Percentiles rank a stretch among this genome's conserved stretches.
Conservation (phyloP, 163 green algal genomes). For the Prototheca cutis region DNA sequence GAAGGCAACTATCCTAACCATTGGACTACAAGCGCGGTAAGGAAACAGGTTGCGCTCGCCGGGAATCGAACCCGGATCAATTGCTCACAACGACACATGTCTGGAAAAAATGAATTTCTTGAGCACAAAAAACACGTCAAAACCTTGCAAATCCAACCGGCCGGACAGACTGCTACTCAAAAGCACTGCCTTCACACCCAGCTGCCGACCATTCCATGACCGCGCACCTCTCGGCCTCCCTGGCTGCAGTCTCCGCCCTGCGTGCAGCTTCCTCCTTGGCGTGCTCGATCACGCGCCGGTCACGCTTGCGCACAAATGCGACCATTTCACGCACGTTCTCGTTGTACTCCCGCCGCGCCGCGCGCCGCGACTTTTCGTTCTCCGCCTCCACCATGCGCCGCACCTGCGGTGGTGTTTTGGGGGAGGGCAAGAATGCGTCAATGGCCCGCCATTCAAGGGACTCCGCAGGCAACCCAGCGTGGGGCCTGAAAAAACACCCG, state of each 20-base stretch:
- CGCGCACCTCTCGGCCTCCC: slow-evolving; percentile 21
- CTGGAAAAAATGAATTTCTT: not conserved
- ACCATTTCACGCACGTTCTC: slow-evolving; percentile 79
- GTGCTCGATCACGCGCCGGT: slow-evolving; percentile 67
- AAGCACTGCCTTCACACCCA: too few relatives aligned
- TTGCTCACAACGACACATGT: not conserved
- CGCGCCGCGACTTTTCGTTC: slow-evolving; percentile 70
- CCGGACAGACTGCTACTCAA: too few relatives aligned
- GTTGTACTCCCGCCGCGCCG: slow-evolving; percentile 61
- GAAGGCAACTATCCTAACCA: slow-evolving; percentile 14
- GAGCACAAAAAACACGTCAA: not conserved
- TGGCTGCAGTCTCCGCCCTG: slow-evolving; percentile 23
- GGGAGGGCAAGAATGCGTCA: too few relatives aligned
- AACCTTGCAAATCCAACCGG: not conserved
- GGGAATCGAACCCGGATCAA: slow-evolving; percentile 10
- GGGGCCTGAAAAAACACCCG: too few relatives aligned
- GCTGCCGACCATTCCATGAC: not conserved
- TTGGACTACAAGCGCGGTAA: slow-evolving; percentile 8
- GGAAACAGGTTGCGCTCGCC: slow-evolving; percentile 4
- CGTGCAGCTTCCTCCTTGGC: slow-evolving; percentile 18
- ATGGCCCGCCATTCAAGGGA: too few relatives aligned
- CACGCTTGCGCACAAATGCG: slow-evolving; percentile 80
- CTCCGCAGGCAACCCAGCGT: too few relatives aligned
- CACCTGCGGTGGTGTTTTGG: too few relatives aligned
- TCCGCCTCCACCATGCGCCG: slow-evolving; percentile 88